Evolutionary conservation across 441 rosid genomes (phyloP).

Genomic region (Pelargonium myrrhifolium): DNA sequence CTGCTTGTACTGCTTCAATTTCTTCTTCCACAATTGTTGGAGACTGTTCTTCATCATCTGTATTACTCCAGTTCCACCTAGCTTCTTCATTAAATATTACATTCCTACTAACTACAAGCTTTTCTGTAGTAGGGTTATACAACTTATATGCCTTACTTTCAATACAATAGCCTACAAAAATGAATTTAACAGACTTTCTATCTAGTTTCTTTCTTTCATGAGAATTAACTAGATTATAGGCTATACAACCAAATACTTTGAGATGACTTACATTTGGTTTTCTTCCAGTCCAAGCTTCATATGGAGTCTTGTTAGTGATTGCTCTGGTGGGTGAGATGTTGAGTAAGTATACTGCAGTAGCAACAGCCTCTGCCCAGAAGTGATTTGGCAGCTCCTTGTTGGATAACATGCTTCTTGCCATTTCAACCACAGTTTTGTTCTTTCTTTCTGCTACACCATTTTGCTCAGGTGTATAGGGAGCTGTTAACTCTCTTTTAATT

Average conservation of each 20-base stretch:
- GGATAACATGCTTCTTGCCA: background rate
- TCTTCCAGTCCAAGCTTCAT: background rate
- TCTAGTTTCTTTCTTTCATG: background rate
- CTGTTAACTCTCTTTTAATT: background rate
- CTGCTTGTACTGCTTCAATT: too few relatives aligned
- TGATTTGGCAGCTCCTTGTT: background rate
- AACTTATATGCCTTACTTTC: background rate
- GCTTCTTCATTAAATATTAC: background rate
- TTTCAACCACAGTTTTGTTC: background rate
- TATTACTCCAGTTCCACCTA: background rate
- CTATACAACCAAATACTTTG: background rate
- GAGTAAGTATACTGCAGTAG: background rate
- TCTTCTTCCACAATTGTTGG: background rate
- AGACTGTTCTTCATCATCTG: background rate
- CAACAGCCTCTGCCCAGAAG: background rate
- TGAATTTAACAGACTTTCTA: background rate
- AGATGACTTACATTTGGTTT: background rate
- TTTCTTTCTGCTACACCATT: conserved; percentile 5
- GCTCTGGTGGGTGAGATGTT: background rate
- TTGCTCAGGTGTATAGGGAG: background rate
- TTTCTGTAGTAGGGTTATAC: background rate
- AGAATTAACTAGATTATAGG: background rate
- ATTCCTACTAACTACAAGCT: background rate
- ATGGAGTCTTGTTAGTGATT: background rate
- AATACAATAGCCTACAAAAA: background rate